Evolutionary conservation across 2,329 filamentous ascomycete species (phyloP), one percentile per base, ranked within the genome.

Genomic region (Pseudocercospora vitis): DNA sequence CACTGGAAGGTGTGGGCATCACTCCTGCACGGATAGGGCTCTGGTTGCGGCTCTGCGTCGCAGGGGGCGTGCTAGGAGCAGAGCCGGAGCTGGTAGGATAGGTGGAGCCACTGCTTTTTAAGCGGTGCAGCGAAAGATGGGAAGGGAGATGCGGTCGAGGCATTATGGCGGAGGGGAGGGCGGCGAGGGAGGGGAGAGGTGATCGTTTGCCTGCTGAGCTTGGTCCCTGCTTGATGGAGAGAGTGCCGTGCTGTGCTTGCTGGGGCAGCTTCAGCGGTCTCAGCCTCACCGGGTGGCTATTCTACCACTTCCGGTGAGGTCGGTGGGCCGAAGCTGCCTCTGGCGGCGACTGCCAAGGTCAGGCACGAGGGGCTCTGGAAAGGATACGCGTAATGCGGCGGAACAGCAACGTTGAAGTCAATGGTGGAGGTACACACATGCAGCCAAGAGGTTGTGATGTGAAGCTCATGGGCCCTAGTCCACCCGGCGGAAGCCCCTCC

Each of bases 101-200:
- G 51, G 23, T 47, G n/a, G n/a, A n/a, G 48, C 40, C 51, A 49
- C 52, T 56, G 55, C 57, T 62, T 55, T 68, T 68, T 39, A 66
- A 53, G 16, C 68, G 60, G 35, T 62, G 58, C 14, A 70, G 65
- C 39, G 67, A 68, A 35, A 70, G 63, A 45, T 67, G 67, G 18
- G 62, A 59, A 6, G 67, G 58, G 19, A 70, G 55, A 48, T 66
- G 65, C 11, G 63, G 65, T 29, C 59, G 67, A 60, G 65, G 61
- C 63, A 65, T 72, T 48, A 32, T 51, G 42, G 31, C 44, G 26
- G 26, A 7, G 26, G 11, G 11, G 26, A 11, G 26, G 26, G 6
- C 6, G 6, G 6, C 6, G 6, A 29, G 26, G 26, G 6, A 29
- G 37, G 37, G 16, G 21, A 19, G 16, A 9, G 12, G 37, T 37